Evolutionary conservation across 768 basidiomycete species (phyloP), one percentile per base, ranked within the genome.

Genomic region (Boletus rufocinnamomeus): DNA sequence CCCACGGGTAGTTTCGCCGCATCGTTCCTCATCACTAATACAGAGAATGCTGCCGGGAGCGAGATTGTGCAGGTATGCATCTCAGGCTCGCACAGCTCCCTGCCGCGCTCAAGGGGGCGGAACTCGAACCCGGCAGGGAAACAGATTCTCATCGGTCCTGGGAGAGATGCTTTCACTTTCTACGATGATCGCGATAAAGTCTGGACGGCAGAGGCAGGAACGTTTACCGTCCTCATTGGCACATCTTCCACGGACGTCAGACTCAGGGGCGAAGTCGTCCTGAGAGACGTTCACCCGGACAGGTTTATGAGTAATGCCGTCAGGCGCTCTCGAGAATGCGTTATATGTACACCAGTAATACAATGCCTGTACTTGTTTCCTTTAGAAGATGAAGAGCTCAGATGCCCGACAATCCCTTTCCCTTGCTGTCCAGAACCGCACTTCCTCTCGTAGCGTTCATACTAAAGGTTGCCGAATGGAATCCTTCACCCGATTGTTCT

Each of bases 401-500:
- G 41, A 77, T 65, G 23, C 79, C 79, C 54, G 63, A 57, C 57
- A 62, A 38, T 3, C 75, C 74, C 68, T 73, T 79, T 38, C 79
- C 77, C 52, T 67, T 74, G 63, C 46, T 80, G 64, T 82, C 79
- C 43, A 79, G 47, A 21, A 62, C 45, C 9, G 65, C 66, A 60
- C 76, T 80, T 50, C 77, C 76, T 59, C 74, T 70, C 51, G 67
- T 45, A 3, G 64, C 8, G 46, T 74, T 71, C 50, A 50, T 44
- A 9, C 43, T 43, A 37, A 37, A 62, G 2, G 32, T 40, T 17
- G 53, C 56, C 21, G 73, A 63, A 41, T 69, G 62, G 54, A 84
- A 72, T 23, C 75, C 78, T 21, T 88, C 86, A 13, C 76, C 75
- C 5, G 76, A 56, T 65, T 90, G 84, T 52, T 80, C 77, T 55